Conservation (phyloP, 1,139 yeast species). For the Chernovozyma sophiae-reginae region DNA sequence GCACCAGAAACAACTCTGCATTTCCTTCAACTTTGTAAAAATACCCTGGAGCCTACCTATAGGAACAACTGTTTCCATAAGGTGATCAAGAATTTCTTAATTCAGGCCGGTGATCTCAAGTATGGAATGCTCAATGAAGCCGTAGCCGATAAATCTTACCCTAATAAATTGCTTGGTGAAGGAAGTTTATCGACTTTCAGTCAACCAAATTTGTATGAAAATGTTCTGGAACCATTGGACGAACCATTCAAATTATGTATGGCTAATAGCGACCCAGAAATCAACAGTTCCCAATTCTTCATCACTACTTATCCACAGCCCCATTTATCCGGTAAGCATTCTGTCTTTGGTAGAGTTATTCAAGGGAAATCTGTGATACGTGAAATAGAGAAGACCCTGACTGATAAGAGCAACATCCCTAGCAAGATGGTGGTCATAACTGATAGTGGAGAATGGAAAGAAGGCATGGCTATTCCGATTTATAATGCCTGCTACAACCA, state of each 20-base stretch:
- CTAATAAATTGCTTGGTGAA: constrained; percentile 36
- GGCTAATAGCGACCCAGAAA: constrained; percentile 63
- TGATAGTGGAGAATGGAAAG: constrained; percentile 66
- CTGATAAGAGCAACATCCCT: constrained; percentile 38
- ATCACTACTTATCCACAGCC: constrained; percentile 69
- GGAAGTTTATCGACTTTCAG: constrained; percentile 50
- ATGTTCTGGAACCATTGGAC: constrained; percentile 50
- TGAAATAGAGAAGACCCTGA: constrained; percentile 51
- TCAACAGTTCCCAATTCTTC: constrained; percentile 76
- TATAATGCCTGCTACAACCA: constrained; percentile 57
- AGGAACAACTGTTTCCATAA: constrained; percentile 57
- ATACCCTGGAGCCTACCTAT: constrained; percentile 24
- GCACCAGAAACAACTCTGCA: constrained; percentile 63
- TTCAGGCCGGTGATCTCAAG: constrained; percentile 71
- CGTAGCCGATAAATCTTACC: constrained; percentile 21
- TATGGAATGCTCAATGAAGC: constrained; percentile 24
- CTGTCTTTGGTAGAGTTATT: constrained; percentile 65
- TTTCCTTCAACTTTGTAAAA: constrained; percentile 45
- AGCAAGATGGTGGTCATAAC: constrained; percentile 44
- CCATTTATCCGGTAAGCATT: constrained; percentile 71
- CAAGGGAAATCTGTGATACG: constrained; percentile 72
- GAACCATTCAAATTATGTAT: constrained; percentile 56
- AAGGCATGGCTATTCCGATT: constrained; percentile 49
- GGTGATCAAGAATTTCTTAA: constrained; percentile 68
- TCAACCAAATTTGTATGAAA: constrained; percentile 43